phyloP scores from a whole-genome alignment of 768 basidiomycete genomes.

The Ramaria rubella region DNA sequence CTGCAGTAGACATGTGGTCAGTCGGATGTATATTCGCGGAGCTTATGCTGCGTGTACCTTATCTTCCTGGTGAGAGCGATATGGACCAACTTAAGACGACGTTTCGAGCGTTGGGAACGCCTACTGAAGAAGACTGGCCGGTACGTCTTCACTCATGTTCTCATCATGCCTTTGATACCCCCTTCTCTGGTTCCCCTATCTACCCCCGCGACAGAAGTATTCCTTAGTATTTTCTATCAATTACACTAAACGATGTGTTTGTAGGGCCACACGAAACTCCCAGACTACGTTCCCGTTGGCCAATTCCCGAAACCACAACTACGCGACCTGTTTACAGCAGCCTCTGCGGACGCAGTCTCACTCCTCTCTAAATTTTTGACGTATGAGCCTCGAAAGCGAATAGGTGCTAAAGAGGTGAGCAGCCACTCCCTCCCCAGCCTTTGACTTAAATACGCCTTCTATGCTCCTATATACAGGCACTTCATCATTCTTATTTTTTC shows the following conservation, averaged over 20 bases:
- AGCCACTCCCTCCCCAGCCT: neutral
- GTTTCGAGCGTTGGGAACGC: slow-evolving; percentile 91
- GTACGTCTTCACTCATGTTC: slow-evolving; percentile 36
- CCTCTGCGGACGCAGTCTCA: slow-evolving; percentile 78
- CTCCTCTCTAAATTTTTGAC: slow-evolving; percentile 71
- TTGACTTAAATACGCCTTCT: neutral
- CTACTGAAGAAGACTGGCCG: slow-evolving; percentile 96
- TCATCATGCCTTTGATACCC: neutral
- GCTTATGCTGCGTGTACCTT: slow-evolving; percentile 92
- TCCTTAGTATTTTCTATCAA: neutral
- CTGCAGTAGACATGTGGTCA: slow-evolving; percentile 94
- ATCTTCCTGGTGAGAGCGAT: slow-evolving; percentile 90
- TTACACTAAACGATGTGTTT: neutral
- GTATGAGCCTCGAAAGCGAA: slow-evolving; percentile 81
- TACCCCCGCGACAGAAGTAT: too few species aligned
- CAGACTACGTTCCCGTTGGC: slow-evolving; percentile 82
- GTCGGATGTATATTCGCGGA: slow-evolving; percentile 98
- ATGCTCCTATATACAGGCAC: slow-evolving; percentile 45
- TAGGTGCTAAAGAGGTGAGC: slow-evolving; percentile 71
- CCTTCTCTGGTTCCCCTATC: neutral
- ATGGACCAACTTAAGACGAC: slow-evolving; percentile 95
- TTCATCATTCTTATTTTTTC: slow-evolving; percentile 83
- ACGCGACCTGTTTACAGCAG: slow-evolving; percentile 85
- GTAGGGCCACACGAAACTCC: slow-evolving; percentile 85
- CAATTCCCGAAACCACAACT: slow-evolving; percentile 80